Percentiles rank a stretch among this genome's conserved stretches.
phyloP scores from a whole-genome alignment of 768 basidiomycete genomes.

The Mycena rebaudengoi region DNA sequence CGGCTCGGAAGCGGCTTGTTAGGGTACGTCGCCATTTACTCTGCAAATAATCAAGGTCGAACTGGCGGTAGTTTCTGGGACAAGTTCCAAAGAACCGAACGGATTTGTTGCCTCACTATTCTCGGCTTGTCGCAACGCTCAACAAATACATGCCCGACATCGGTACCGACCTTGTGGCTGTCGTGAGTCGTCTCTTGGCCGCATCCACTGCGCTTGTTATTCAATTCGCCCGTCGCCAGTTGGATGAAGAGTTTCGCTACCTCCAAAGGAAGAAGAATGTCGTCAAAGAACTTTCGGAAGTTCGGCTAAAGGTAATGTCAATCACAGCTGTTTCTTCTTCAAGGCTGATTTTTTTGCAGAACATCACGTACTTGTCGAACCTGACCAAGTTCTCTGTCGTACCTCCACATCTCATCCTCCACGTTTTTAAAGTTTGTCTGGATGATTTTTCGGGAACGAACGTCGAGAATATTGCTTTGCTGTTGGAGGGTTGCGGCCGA shows the following conservation, averaged over 20 bases:
- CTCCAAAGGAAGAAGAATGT: slow-evolving; percentile 94
- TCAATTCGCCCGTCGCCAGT: slow-evolving; percentile 50
- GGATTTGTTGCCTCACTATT: slow-evolving; percentile 93
- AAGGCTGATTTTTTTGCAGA: slow-evolving; percentile 58
- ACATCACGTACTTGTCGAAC: slow-evolving; percentile 86
- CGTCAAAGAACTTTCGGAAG: slow-evolving; percentile 87
- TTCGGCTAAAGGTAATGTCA: slow-evolving; percentile 75
- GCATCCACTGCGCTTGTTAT: not conserved
- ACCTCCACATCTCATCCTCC: slow-evolving; percentile 89
- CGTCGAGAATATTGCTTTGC: slow-evolving; percentile 89
- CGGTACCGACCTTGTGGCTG: slow-evolving; percentile 80
- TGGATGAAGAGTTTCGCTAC: slow-evolving; percentile 97
- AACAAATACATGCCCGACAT: slow-evolving; percentile 95
- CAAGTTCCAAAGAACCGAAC: slow-evolving; percentile 88
- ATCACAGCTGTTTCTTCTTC: not conserved
- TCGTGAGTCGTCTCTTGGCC: slow-evolving; percentile 59
- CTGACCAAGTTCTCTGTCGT: slow-evolving; percentile 96
- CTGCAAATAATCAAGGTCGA: slow-evolving; percentile 2
- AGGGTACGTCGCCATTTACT: slow-evolving; percentile 59
- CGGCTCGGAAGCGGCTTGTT: slow-evolving; percentile 89
- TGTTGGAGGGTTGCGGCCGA: slow-evolving; percentile 94
- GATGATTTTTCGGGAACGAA: slow-evolving; percentile 95
- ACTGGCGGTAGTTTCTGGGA: slow-evolving; percentile 72
- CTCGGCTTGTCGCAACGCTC: slow-evolving; percentile 87
- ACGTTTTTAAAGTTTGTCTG: slow-evolving; percentile 96